Evolutionary conservation across 2,329 filamentous ascomycete genomes (phyloP).

Genomic region (Talaromyces marneffei): DNA sequence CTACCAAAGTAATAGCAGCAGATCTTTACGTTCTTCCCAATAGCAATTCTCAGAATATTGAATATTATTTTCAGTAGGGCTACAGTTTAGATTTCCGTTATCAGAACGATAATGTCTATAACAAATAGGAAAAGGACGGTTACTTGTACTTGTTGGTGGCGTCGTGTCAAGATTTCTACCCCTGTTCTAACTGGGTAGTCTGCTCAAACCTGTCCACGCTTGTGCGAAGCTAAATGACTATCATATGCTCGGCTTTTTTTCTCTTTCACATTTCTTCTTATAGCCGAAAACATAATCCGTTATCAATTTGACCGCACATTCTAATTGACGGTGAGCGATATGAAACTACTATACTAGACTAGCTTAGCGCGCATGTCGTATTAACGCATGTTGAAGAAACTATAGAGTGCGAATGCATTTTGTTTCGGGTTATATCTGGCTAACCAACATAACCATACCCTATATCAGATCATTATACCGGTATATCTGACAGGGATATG

Average conservation of each 20-base stretch:
- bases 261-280: neutral
- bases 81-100: neutral
- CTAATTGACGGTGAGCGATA: slow-evolving; percentile 1
- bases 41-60: neutral
- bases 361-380: neutral
- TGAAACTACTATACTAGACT: neutral
- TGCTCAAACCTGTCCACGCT: neutral
- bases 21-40: neutral
- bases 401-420: too few species aligned
- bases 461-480: neutral
- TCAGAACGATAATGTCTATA: neutral
- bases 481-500: neutral
- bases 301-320: neutral
- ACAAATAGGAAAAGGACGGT: neutral
- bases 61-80: neutral
- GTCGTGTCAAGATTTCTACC: neutral
- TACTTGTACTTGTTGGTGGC: neutral
- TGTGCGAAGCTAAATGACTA: neutral
- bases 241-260: neutral
- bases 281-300: neutral
- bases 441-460: too few species aligned
- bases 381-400: neutral
- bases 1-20: neutral
- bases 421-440: neutral
- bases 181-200: neutral